These are phyloP conservation scores for Hylodesmum podocarpum DNA, from an alignment of 306 rosid genomes.

Conservation along the genomic window DNA sequence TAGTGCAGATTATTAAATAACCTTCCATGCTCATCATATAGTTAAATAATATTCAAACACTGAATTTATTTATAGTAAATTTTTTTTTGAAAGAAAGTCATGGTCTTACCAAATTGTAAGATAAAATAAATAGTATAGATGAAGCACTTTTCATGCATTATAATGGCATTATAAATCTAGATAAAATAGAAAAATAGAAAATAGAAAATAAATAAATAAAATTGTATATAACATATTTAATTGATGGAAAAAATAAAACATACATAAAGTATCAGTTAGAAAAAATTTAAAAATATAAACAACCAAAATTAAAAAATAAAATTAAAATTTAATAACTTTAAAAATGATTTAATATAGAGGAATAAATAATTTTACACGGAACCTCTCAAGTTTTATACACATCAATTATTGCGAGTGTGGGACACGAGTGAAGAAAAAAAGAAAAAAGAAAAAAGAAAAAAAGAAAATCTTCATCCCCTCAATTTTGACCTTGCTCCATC, in stretches of 20 bases:
- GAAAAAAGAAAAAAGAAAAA: too few relatives aligned
- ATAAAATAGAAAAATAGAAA: too few relatives aligned
- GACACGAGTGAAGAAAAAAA: neutral
- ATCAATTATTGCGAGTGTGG: neutral
- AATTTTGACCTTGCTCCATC: neutral
- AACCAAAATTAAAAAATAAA: too few relatives aligned
- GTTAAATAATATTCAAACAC: neutral
- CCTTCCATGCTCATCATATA: neutral
- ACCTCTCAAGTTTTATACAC: neutral
- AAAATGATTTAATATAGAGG: neutral
- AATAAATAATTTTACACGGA: neutral
- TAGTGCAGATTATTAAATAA: neutral
- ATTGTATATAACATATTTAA: neutral
- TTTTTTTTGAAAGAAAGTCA: neutral
- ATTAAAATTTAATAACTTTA: too few relatives aligned
- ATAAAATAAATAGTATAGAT: neutral
- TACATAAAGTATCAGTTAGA: too few relatives aligned
- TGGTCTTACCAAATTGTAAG: neutral
- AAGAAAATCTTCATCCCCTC: neutral
- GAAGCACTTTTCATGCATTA: too few relatives aligned
- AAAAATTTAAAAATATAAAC: too few relatives aligned
- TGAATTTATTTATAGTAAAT: neutral
- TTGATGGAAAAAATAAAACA: too few relatives aligned
- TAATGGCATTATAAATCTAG: too few relatives aligned
- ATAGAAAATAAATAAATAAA: neutral